Evolutionary conservation across 169 alveolate species (phyloP), one percentile per base, ranked within the genome.

Genomic region (Eimeria nieschulzi): DNA sequence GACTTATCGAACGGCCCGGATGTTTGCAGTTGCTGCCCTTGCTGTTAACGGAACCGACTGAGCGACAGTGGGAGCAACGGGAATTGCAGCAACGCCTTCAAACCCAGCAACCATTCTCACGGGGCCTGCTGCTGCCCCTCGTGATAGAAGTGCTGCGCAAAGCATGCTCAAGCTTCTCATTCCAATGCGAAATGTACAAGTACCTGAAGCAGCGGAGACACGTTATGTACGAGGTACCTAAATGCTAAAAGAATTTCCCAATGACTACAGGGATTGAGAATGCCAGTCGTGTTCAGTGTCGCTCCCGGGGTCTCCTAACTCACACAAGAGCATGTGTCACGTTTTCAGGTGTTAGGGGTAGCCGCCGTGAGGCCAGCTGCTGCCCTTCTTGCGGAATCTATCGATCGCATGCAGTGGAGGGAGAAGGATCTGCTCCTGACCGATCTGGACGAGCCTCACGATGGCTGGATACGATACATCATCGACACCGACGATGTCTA

Each of bases 41-140:
- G 68, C 68, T 59, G 68, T n/a, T 59, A n/a, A 15, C 68, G 68
- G 68, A 59, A n/a, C 68, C 68, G 23, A 59, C 68, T 15, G 15
- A 70, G 79, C 79, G 33, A 53, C 83, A 73, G 83, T 51, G 9
- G 83, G 23, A 39, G 64, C 25, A 12, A 63, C 64, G 51, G 59
- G 63, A 76, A 68, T 68, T 26, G 66, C 85, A 76, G 85, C 85
- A 76, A 19, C 85, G 54, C 53, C 85, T 51, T 51, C 71, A 54
- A 15, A 5, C n/a, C n/a, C 68, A 59, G 68, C 68, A 12, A 19
- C 68, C n/a, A 59, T 2, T 59, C 15, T 19, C 68, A 59, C 68
- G 68, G 23, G 68, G 85, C 70, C 15, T 23, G 70, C 85, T 46
- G 85, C 85, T 7, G 2, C 70, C 70, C 9, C 85, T 53, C 19